These are phyloP conservation scores for Heterobasidion parviporum DNA, from an alignment of 1,284 basidiomycete genomes.

Conservation along the genomic window DNA sequence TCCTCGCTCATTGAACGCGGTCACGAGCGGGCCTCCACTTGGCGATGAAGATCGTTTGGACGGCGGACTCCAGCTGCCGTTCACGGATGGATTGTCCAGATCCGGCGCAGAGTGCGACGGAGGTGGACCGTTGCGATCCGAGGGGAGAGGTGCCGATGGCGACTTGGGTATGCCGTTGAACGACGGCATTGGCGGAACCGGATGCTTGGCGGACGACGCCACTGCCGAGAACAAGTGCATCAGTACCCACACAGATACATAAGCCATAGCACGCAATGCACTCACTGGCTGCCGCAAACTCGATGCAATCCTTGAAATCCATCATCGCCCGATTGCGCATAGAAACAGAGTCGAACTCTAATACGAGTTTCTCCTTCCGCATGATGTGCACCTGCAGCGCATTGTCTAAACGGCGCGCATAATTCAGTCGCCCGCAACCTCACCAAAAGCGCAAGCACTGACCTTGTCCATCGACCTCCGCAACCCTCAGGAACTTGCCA, in stretches of 20 bases:
- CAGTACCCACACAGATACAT: no score
- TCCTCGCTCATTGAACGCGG: not conserved
- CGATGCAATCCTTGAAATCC: constrained; percentile 81
- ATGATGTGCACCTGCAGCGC: constrained; percentile 77
- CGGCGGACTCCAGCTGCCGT: constrained; percentile 8
- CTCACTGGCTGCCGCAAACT: constrained; percentile 70
- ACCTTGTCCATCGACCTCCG: constrained; percentile 54
- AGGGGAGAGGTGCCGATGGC: constrained; percentile 11
- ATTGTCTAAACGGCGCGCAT: constrained; percentile 39
- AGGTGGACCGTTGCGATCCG: constrained; percentile 9
- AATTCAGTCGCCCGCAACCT: not conserved
- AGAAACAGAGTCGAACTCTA: constrained; percentile 58
- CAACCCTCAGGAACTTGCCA: constrained; percentile 84
- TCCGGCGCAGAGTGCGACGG: constrained; percentile 13
- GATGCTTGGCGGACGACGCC: constrained; percentile 27
- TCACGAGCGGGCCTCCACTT: not conserved
- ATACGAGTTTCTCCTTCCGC: constrained; percentile 77
- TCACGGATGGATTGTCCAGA: constrained; percentile 1
- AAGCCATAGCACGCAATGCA: not conserved
- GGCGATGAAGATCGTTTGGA: constrained; percentile 10
- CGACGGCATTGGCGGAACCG: constrained; percentile 35
- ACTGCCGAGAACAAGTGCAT: not conserved
- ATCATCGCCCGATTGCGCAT: constrained; percentile 60
- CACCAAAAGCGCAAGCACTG: constrained; percentile 12
- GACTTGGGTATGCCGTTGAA: constrained; percentile 14